Evolutionary conservation across 306 rosid genomes (phyloP).

Genomic region (Cucurbita ficifolia): DNA sequence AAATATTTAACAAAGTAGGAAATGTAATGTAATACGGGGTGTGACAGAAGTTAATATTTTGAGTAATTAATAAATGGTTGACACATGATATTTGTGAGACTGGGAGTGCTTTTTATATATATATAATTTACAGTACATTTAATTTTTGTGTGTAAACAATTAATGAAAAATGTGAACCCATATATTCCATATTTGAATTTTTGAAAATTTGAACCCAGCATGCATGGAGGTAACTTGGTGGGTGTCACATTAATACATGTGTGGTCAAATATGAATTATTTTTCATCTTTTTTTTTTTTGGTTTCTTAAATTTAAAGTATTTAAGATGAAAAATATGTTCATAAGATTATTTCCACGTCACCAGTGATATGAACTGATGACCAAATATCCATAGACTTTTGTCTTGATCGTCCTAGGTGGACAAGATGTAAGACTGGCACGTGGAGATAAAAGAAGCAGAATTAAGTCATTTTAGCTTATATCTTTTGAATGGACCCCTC

Average conservation of each 20-base stretch:
- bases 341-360: background rate
- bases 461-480: background rate
- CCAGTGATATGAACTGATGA: background rate
- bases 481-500: background rate
- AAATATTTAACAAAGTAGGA: background rate
- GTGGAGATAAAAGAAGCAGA: background rate
- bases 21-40: background rate
- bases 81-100: background rate
- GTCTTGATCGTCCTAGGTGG: background rate
- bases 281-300: no score
- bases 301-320: no score
- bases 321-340: background rate
- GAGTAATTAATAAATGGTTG: background rate
- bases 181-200: background rate
- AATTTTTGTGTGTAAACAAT: background rate
- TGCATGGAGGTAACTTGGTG: background rate
- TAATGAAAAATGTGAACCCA: background rate
- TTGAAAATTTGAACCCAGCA: background rate
- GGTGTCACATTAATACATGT: slow-evolving; percentile 3
- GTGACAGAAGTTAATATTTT: background rate
- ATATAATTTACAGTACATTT: background rate
- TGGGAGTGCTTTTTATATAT: background rate
- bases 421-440: background rate
- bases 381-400: background rate
- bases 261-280: background rate